Conservation (phyloP, 192 early-diverging fungal species). For the Backusella sp. region DNA sequence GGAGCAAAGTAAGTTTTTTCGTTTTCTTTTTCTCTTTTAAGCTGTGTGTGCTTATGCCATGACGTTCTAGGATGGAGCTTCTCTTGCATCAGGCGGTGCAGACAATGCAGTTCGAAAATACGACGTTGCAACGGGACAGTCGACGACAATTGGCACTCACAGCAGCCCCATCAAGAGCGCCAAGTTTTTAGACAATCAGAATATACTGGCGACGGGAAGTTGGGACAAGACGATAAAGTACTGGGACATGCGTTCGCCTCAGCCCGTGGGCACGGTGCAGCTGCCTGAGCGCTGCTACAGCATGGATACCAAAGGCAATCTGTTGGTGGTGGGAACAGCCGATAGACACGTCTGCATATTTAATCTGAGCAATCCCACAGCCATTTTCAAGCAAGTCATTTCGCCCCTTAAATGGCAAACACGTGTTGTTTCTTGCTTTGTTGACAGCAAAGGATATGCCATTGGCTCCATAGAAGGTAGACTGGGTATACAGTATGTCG, state of each 20-base stretch:
- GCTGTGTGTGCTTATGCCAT: not conserved
- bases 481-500: slow-evolving; percentile 88
- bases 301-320: slow-evolving; percentile 80
- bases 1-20: slow-evolving; percentile 69
- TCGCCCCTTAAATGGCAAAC: slow-evolving; percentile 88
- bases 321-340: slow-evolving; percentile 89
- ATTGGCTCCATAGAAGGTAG: slow-evolving; percentile 96
- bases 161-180: slow-evolving; percentile 81
- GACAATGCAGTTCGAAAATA: slow-evolving; percentile 87
- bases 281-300: slow-evolving; percentile 88
- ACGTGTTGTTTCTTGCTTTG: slow-evolving; percentile 77
- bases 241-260: slow-evolving; percentile 86
- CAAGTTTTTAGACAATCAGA: slow-evolving; percentile 67
- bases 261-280: slow-evolving; percentile 67
- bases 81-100: slow-evolving; percentile 85
- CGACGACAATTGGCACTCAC: slow-evolving; percentile 81
- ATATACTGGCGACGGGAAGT: slow-evolving; percentile 81
- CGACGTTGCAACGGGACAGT: slow-evolving; percentile 79
- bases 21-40: not conserved
- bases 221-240: slow-evolving; percentile 98
- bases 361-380: slow-evolving; percentile 75
- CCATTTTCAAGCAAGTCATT: slow-evolving; percentile 59
- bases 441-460: slow-evolving; percentile 76
- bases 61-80: slow-evolving; percentile 74
- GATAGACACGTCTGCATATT: slow-evolving; percentile 82